Evolutionary conservation across 1,139 yeast genomes (phyloP).

Genomic region (Blastobotrys ciferrii): DNA sequence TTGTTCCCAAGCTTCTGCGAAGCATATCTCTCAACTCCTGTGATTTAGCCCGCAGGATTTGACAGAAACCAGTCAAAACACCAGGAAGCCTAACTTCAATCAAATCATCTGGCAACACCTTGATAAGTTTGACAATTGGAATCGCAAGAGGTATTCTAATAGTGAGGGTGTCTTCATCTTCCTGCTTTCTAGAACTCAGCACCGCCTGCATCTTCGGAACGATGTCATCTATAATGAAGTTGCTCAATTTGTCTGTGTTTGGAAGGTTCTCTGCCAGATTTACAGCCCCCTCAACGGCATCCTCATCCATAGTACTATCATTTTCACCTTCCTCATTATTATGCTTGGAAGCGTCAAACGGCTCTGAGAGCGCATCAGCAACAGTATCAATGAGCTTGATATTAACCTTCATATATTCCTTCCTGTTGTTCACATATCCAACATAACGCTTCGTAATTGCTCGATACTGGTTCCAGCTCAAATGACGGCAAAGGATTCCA

Average conservation of each 20-base stretch:
- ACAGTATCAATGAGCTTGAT: conserved; percentile 64
- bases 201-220: conserved; percentile 62
- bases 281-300: conserved; percentile 23
- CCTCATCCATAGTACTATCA: conserved; percentile 17
- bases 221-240: conserved; percentile 55
- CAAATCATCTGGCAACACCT: conserved; percentile 58
- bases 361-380: conserved; percentile 48
- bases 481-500: conserved; percentile 54
- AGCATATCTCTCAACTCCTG: conserved; percentile 88
- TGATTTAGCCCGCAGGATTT: conserved; percentile 78
- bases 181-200: conserved; percentile 40
- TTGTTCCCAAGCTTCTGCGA: conserved; percentile 69
- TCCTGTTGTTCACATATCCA: conserved; percentile 50
- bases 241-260: conserved; percentile 45
- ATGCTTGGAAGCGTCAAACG: neutral
- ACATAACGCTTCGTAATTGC: conserved; percentile 74
- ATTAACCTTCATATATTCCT: conserved; percentile 54
- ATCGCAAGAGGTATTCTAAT: conserved; percentile 78
- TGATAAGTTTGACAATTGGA: conserved; percentile 69
- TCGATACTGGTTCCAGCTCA: conserved; percentile 78
- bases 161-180: conserved; percentile 75
- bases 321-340: conserved; percentile 11
- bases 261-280: conserved; percentile 34
- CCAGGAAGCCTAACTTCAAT: conserved; percentile 71
- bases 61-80: conserved; percentile 78